Conservation (phyloP, 2,329 filamentous ascomycete species). For the Colletotrichum sidae region DNA sequence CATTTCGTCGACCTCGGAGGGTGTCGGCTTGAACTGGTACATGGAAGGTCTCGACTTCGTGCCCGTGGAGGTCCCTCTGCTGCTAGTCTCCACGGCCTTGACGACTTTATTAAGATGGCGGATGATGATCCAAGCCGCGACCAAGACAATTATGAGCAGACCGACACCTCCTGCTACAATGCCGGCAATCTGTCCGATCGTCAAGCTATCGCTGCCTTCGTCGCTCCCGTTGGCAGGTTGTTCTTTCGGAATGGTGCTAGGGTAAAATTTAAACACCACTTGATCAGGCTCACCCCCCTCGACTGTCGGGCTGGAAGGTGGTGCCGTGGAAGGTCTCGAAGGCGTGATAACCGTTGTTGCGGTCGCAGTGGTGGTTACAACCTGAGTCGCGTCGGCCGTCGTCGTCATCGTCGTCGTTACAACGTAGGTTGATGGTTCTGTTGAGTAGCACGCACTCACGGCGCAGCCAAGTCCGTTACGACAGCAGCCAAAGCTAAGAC, state of each 20-base stretch:
- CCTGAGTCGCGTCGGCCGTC: conserved; percentile 53
- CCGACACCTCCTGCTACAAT: conserved; percentile 64
- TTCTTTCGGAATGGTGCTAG: conserved; percentile 56
- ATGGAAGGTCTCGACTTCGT: conserved; percentile 49
- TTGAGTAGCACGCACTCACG: conserved; percentile 59
- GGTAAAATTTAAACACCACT: conserved; percentile 56
- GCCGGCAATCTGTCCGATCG: conserved; percentile 59
- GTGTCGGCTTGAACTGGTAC: conserved; percentile 52
- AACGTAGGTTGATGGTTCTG: conserved; percentile 57
- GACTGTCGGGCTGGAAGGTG: conserved; percentile 43
- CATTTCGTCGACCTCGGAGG: conserved; percentile 57
- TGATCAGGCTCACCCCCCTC: conserved; percentile 43
- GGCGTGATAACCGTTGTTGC: conserved; percentile 53
- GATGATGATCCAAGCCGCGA: conserved; percentile 61
- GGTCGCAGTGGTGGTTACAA: conserved; percentile 53
- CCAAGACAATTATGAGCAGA: conserved; percentile 60
- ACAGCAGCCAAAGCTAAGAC: conserved; percentile 66
- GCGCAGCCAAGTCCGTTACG: conserved; percentile 62
- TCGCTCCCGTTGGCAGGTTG: conserved; percentile 44
- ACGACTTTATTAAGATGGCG: conserved; percentile 61
- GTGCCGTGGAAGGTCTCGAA: conserved; percentile 44
- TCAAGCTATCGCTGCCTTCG: conserved; percentile 48
- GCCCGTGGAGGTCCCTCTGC: conserved; percentile 48
- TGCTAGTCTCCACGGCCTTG: conserved; percentile 49
- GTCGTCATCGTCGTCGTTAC: conserved; percentile 58